Conservation (phyloP, 768 basidiomycete species). For the Tulasnella sp. region DNA sequence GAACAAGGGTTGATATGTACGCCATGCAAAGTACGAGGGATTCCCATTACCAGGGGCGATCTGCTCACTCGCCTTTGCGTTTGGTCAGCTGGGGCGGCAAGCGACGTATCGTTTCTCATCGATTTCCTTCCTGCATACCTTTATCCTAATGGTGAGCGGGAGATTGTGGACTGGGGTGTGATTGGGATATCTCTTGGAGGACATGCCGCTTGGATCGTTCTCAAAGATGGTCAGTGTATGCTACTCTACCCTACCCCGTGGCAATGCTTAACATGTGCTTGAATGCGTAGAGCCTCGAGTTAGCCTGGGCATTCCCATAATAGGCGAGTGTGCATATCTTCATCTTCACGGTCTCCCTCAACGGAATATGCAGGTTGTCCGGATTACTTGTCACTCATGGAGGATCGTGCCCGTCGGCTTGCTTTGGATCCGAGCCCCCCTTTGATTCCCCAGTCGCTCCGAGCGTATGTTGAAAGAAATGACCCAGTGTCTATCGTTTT, state of each 20-base stretch:
- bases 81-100: conserved; percentile 45
- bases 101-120: conserved; percentile 68
- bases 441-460: conserved; percentile 40
- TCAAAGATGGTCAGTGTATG: conserved; percentile 43
- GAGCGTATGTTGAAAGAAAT: conserved; percentile 32
- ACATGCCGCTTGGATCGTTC: conserved; percentile 65
- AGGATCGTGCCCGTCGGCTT: conserved; percentile 37
- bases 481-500: conserved; percentile 39
- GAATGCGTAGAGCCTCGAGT: conserved; percentile 32
- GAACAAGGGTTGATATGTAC: conserved; percentile 36
- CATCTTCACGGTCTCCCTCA: not conserved
- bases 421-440: conserved; percentile 39
- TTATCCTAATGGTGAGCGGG: conserved; percentile 52
- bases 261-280: conserved; percentile 22
- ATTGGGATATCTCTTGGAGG: conserved; percentile 75
- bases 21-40: conserved; percentile 31
- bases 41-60: not conserved
- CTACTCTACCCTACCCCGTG: not conserved
- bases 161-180: conserved; percentile 54
- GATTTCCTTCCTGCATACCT: conserved; percentile 66
- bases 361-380: conserved; percentile 42
- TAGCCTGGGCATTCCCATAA: conserved; percentile 34
- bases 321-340: conserved; percentile 25
- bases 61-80: not conserved
- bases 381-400: conserved; percentile 47